Percentiles rank a stretch among this genome's conserved stretches.
Conservation (phyloP, 2,329 filamentous ascomycete species). For the Fusarium abutilonis region DNA sequence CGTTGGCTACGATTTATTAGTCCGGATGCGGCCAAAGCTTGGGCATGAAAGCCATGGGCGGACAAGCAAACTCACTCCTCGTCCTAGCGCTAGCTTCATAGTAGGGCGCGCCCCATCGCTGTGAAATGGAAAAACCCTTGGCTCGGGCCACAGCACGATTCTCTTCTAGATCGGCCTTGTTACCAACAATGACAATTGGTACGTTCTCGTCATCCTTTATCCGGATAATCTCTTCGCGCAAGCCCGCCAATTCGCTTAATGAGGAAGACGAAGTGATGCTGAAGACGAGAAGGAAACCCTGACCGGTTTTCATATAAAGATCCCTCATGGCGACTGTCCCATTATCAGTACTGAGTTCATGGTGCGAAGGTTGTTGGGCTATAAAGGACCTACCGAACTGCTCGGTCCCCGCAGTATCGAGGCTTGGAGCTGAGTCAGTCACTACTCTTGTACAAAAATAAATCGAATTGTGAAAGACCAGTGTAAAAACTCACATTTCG, state of each 20-base stretch:
- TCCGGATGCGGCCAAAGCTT: conserved; percentile 28
- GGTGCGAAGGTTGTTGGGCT: conserved; percentile 27
- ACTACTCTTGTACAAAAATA: conserved; percentile 14
- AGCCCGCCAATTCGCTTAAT: conserved; percentile 80
- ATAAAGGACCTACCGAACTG: conserved; percentile 78
- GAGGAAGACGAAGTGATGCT: conserved; percentile 88
- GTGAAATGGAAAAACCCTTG: conserved; percentile 84
- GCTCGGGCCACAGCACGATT: conserved; percentile 81
- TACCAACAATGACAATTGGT: conserved; percentile 89
- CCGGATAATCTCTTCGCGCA: conserved; percentile 88
- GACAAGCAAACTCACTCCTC: conserved; percentile 61
- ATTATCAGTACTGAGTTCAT: conserved; percentile 38
- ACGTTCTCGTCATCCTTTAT: conserved; percentile 89
- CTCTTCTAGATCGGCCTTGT: conserved; percentile 91
- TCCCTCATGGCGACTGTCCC: conserved; percentile 72
- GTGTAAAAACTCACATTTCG: conserved; percentile 74
- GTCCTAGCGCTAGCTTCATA: conserved; percentile 89
- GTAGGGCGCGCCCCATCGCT: conserved; percentile 88
- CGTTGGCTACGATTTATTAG: conserved; percentile 68
- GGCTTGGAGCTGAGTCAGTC: conserved; percentile 57
- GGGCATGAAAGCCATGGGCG: conserved; percentile 10
- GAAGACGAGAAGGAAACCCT: conserved; percentile 91
- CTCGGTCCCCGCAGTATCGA: conserved; percentile 91
- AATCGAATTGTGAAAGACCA: conserved; percentile 24
- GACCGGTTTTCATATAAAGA: conserved; percentile 92